These are phyloP conservation scores for Celoporthe dispersa DNA, from an alignment of 2,329 filamentous ascomycete species.

Conservation along the genomic window DNA sequence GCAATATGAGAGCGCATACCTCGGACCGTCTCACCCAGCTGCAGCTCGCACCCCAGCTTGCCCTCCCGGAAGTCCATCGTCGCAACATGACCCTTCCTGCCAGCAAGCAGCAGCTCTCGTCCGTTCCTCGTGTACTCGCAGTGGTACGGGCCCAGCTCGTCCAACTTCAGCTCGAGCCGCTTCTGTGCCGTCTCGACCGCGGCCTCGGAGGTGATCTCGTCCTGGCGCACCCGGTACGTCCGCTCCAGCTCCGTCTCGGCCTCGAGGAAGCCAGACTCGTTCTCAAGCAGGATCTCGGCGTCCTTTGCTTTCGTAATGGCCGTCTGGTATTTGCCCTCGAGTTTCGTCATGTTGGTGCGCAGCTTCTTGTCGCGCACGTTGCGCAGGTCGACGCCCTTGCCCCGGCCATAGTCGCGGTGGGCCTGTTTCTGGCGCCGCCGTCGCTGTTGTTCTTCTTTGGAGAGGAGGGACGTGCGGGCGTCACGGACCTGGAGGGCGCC, in stretches of 20 bases:
- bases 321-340: conserved; percentile 83
- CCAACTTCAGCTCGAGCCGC: conserved; percentile 85
- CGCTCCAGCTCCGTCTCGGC: conserved; percentile 85
- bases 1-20: conserved; percentile 7
- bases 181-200: conserved; percentile 87
- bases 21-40: conserved; percentile 86
- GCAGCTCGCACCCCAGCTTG: conserved; percentile 87
- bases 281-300: conserved; percentile 91
- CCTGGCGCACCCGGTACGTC: conserved; percentile 91
- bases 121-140: conserved; percentile 92
- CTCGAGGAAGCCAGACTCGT: conserved; percentile 83
- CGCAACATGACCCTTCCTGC: conserved; percentile 91
- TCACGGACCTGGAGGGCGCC: conserved; percentile 56
- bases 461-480: conserved; percentile 55
- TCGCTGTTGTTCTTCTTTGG: conserved; percentile 56
- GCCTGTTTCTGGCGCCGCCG: conserved; percentile 63
- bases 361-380: conserved; percentile 88
- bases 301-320: conserved; percentile 87
- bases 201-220: conserved; percentile 77
- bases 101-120: conserved; percentile 80
- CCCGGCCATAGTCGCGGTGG: conserved; percentile 81
- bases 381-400: conserved; percentile 73
- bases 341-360: conserved; percentile 73
- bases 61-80: conserved; percentile 96
- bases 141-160: conserved; percentile 82